phyloP scores from a whole-genome alignment of 305 asterid genomes.

The Withania somnifera region DNA sequence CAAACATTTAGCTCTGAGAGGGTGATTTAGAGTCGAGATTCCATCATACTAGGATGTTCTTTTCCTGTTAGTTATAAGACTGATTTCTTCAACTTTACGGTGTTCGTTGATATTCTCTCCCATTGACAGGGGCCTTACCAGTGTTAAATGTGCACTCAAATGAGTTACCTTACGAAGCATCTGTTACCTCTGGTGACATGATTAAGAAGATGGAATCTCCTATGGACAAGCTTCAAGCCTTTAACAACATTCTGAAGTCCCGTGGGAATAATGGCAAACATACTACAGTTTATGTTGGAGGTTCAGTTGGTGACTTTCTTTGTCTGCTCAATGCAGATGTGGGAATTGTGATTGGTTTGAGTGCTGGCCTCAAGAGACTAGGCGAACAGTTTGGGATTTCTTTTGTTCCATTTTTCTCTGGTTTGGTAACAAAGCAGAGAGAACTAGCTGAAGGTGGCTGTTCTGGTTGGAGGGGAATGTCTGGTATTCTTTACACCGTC shows the following conservation, averaged over 20 bases:
- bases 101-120: conserved; percentile 1
- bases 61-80: neutral
- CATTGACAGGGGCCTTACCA: conserved; percentile 24
- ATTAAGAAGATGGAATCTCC: conserved; percentile 47
- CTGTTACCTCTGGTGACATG: conserved; percentile 44
- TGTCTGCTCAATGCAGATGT: conserved; percentile 54
- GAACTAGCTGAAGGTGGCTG: conserved; percentile 23
- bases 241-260: conserved; percentile 23
- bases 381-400: conserved; percentile 44
- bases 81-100: neutral
- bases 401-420: conserved; percentile 46
- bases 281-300: conserved; percentile 49
- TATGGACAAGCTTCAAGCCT: conserved; percentile 50
- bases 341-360: conserved; percentile 50
- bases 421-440: conserved; percentile 39
- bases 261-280: conserved; percentile 12
- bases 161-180: conserved; percentile 42
- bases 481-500: conserved; percentile 44
- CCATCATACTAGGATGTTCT: neutral
- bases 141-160: conserved; percentile 37
- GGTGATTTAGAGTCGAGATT: neutral
- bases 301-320: conserved; percentile 56
- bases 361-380: conserved; percentile 29
- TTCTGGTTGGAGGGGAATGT: conserved; percentile 16
- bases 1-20: neutral